phyloP scores from a whole-genome alignment of 129 eudicot genomes.

The Kitagawia praeruptora region DNA sequence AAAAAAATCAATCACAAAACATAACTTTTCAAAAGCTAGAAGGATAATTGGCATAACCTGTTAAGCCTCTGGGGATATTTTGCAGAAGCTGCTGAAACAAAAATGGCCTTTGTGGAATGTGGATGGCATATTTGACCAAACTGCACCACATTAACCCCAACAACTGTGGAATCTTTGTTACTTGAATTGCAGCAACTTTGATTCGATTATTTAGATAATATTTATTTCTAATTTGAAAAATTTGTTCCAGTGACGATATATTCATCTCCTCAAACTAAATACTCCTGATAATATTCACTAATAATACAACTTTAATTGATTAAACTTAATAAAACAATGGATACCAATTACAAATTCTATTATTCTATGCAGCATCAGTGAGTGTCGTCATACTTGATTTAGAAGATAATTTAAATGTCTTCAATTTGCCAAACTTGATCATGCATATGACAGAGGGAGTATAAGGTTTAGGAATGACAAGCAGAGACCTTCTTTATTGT shows the following conservation, averaged over 20 bases:
- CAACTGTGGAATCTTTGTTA: too few species aligned
- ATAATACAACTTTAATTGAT: neutral
- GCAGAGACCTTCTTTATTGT: slow-evolving; percentile 8
- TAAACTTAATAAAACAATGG: neutral
- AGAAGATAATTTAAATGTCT: neutral
- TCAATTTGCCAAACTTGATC: neutral
- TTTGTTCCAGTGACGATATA: too few species aligned
- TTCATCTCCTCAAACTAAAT: neutral
- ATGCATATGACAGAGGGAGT: neutral
- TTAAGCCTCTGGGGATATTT: too few species aligned
- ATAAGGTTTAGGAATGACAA: neutral
- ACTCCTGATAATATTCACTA: neutral
- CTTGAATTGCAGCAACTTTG: too few species aligned
- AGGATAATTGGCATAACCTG: too few species aligned
- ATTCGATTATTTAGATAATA: too few species aligned
- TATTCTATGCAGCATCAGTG: neutral
- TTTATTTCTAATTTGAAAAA: neutral
- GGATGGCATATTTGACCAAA: too few species aligned
- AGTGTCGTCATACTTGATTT: neutral
- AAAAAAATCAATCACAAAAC: too few species aligned
- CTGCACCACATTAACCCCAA: too few species aligned
- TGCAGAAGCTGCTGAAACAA: too few species aligned
- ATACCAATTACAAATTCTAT: neutral
- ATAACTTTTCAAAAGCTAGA: too few species aligned
- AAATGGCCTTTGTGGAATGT: too few species aligned